Evolutionary conservation across 1,139 yeast genomes (phyloP).

Genomic region (Taiozyma sp.): DNA sequence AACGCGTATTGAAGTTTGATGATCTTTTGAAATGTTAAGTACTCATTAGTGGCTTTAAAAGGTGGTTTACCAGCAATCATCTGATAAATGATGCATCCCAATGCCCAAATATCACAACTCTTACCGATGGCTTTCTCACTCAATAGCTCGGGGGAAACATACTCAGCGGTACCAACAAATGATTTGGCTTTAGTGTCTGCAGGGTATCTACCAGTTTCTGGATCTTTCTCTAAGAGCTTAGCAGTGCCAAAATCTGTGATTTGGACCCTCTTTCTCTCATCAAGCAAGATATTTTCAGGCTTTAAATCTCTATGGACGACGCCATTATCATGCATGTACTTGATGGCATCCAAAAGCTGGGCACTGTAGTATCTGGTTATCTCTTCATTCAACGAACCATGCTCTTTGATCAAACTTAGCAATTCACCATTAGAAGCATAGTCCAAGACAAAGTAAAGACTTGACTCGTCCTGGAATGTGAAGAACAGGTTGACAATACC

Average conservation of each 20-base stretch:
- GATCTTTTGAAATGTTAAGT: constrained; percentile 89
- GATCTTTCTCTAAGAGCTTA: constrained; percentile 55
- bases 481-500: constrained; percentile 70
- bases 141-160: constrained; percentile 90
- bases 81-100: constrained; percentile 90
- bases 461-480: constrained; percentile 73
- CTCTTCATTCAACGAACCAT: constrained; percentile 50
- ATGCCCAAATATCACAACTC: constrained; percentile 92
- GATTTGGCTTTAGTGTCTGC: constrained; percentile 69
- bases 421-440: constrained; percentile 81
- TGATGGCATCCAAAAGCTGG: constrained; percentile 84
- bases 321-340: constrained; percentile 76
- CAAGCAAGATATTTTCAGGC: constrained; percentile 88
- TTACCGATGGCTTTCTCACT: constrained; percentile 81
- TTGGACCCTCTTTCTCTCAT: constrained; percentile 73
- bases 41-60: constrained; percentile 93
- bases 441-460: constrained; percentile 68
- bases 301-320: constrained; percentile 91
- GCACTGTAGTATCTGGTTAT: constrained; percentile 52
- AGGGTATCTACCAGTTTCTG: constrained; percentile 44
- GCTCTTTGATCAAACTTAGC: constrained; percentile 51
- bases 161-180: constrained; percentile 68
- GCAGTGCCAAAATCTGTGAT: constrained; percentile 99
- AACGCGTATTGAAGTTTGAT: constrained; percentile 78
- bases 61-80: constrained; percentile 95